A percentile compares a stretch with the other conserved stretches of the same genome.
These are phyloP conservation scores for Penicillium goetzii DNA, from an alignment of 495 filamentous ascomycete genomes.

Conservation along the genomic window DNA sequence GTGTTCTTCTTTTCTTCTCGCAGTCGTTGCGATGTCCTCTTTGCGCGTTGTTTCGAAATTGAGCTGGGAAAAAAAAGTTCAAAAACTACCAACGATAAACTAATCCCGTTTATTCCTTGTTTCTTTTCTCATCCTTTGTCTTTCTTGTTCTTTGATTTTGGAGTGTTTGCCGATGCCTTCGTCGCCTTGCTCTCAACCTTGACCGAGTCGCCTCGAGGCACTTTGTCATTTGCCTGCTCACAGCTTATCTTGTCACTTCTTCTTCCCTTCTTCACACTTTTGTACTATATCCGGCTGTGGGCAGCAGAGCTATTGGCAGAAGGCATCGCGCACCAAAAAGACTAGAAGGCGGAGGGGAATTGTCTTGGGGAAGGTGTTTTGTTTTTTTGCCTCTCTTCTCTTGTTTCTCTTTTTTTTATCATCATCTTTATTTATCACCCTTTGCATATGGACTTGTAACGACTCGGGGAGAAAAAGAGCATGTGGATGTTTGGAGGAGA, in stretches of 20 bases:
- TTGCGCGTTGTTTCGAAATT: constrained; percentile 24
- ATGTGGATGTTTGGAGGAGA: neutral
- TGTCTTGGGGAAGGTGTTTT: constrained; percentile 17
- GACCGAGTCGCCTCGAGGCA: constrained; percentile 5
- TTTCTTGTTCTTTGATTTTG: constrained; percentile 27
- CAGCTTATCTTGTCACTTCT: constrained; percentile 20
- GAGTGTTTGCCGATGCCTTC: constrained; percentile 24
- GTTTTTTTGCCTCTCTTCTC: constrained; percentile 14
- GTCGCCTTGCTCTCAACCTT: constrained; percentile 23
- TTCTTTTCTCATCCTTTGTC: constrained; percentile 6
- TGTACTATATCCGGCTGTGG: constrained; percentile 35
- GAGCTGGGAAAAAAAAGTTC: constrained; percentile 37
- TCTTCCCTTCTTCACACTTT: constrained; percentile 21
- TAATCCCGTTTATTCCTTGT: constrained; percentile 25
- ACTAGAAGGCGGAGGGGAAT: constrained; percentile 34
- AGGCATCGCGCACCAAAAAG: constrained; percentile 33
- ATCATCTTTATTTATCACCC: constrained; percentile 4
- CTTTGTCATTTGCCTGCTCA: constrained; percentile 15
- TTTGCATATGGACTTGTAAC: constrained; percentile 26
- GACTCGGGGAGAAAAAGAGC: constrained; percentile 5
- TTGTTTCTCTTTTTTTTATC: neutral
- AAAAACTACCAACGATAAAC: constrained; percentile 37
- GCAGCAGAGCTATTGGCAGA: constrained; percentile 18
- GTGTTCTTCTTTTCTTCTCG: constrained; percentile 12
- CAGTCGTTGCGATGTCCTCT: constrained; percentile 21